Base-by-base conservation (phyloP, 345 rosid species). In the Hibiscus trionum region DNA sequence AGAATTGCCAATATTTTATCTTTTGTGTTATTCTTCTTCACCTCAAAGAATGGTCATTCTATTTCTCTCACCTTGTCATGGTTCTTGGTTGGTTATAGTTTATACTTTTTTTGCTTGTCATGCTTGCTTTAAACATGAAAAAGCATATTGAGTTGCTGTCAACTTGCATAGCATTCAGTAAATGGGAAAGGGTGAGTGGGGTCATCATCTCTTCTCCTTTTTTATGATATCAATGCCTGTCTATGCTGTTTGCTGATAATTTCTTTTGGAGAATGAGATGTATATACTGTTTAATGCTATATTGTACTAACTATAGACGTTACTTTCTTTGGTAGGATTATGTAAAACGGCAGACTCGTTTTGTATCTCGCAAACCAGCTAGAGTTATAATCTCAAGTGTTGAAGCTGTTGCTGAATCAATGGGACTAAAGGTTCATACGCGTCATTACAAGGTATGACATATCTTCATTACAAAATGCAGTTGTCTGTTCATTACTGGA, bases 361-460 rank as follows among this genome's bases (percentile, higher is more conserved):
- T 63, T 63, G 67, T 63, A n/a, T 63, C 67, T n/a, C 49, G 49
- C 8, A 37, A 63, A 63, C 86, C 89, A 27, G 91, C 97, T 21
- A 85, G 81, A 71, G 88, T 72, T 55, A 87, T 94, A 79, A 77
- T 88, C 72, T 85, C 95, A 73, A 80, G 82, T 1, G 80, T 90
- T 73, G 93, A 88, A 80, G 85, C 82, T 73, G 91, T 83, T 84
- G 95, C 96, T 5, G 72, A 79, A 77, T 87, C 87, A 57, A 82
- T 94, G 86, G 72, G 78, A 70, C 82, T 86, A 47, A 83, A 85
- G 75, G 88, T 86, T 76, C 88, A 88, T 66, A 88, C 93, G 0
- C 87, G 86, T 68, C 77, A 86, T 80, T 94, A 76, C 84, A 91
- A 88, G 96, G 98, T 94, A 80, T 19, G 61, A 27, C n/a, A 70